Evolutionary conservation across 2,329 filamentous ascomycete genomes (phyloP).

Genomic region (Sclerotinia borealis): DNA sequence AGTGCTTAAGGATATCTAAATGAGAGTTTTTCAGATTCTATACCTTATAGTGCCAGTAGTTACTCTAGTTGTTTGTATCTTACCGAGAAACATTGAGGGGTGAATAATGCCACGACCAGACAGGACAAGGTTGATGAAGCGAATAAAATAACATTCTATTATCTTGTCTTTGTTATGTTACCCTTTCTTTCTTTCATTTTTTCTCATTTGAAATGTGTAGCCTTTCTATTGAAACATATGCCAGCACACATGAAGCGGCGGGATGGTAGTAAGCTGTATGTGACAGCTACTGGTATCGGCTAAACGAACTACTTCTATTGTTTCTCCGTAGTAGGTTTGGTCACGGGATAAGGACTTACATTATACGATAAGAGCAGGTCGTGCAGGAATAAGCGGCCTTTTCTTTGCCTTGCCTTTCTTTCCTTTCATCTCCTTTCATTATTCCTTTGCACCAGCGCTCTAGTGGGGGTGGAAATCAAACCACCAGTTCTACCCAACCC

Average conservation of each 20-base stretch:
- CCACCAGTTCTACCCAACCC: not conserved
- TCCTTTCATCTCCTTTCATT: too few species aligned
- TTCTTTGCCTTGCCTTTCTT: not conserved
- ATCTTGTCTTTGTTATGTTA: not conserved
- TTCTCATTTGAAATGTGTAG: too few species aligned
- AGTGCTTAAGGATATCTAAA: too few species aligned
- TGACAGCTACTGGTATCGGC: not conserved
- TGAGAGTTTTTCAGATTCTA: too few species aligned
- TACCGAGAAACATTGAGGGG: conserved; percentile 2
- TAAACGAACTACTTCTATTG: not conserved
- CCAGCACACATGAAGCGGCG: not conserved
- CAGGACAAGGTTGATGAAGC: not conserved
- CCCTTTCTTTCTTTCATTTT: not conserved
- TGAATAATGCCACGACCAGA: not conserved
- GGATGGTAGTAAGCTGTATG: not conserved
- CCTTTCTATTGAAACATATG: not conserved
- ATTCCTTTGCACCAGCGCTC: not conserved
- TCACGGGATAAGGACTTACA: not conserved
- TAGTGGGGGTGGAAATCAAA: conserved; percentile 11
- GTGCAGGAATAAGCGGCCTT: conserved; percentile 1
- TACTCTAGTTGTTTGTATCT: not conserved
- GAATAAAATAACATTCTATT: not conserved
- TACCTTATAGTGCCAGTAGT: too few species aligned
- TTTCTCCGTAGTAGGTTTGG: not conserved
- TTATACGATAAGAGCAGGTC: not conserved